Base-by-base conservation (phyloP, 2,329 filamentous ascomycete species). In the Trichoderma sp. region DNA sequence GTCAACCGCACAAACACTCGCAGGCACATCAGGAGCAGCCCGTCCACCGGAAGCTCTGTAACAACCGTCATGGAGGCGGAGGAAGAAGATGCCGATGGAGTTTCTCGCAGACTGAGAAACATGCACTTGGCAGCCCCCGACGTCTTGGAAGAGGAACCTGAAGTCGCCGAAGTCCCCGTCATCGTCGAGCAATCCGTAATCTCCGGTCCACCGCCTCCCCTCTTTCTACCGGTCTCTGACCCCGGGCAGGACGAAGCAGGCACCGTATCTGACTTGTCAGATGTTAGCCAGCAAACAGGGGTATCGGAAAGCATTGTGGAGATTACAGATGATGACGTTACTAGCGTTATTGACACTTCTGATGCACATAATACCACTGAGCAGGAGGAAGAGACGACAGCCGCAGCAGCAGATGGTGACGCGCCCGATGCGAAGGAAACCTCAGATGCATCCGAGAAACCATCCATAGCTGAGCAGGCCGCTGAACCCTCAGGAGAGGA, bases 11-110 rank as follows among this genome's bases (percentile, higher is more conserved):
- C 91, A 68, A 97, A 93, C 77, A 95, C 93, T 6, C 90, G 95
- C 78, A 88, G 94, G 74, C 94, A 97, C 80, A 91, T 89, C 75
- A 87, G 93, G 76, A 92, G 93, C 79, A 95, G 91, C 74, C 92
- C 93, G 28, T 95, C 93, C 15, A 91, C 92, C 15, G 91, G 93
- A 63, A 93, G 91, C 68, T 88, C 91, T 5, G 92, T 97, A 23
- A 90, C 91, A 1, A 96, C 93, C 0, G 94, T 97, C 15, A 87
- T 93, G 43, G 94, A 97, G 79, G 90, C 93, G 64, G 91, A 93
- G 70, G 94, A 97, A 76, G 94, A 97, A 73, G 89, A 92, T 20
- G 76, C 82, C 20, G 81, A 82, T 3, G 83, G 85, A 28, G 80
- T 87, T 26, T 81, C 84, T 23, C 81, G 82, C 69, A 86, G 81